Evolutionary conservation across 2,329 filamentous ascomycete species (phyloP).

Genomic region (Fusarium sp.): DNA sequence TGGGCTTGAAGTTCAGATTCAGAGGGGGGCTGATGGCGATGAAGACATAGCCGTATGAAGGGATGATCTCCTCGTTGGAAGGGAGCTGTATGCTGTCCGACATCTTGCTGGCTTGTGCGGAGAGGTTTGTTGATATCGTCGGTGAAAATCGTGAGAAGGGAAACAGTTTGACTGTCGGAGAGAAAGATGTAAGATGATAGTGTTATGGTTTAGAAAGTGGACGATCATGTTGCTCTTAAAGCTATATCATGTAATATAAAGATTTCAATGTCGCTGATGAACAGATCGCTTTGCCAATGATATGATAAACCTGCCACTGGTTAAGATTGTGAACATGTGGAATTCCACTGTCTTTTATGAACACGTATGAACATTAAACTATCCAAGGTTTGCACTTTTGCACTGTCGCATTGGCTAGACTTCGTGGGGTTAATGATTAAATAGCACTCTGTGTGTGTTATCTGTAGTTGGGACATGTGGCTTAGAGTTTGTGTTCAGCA

Average conservation of each 20-base stretch:
- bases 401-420: no score
- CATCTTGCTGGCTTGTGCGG: neutral
- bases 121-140: neutral
- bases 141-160: neutral
- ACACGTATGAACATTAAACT: neutral
- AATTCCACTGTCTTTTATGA: neutral
- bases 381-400: neutral
- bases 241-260: rapidly evolving
- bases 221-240: neutral
- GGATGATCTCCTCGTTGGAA: neutral
- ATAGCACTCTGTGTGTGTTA: rapidly evolving
- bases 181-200: no score
- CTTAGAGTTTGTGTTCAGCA: neutral
- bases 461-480: neutral
- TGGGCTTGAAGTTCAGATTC: rapidly evolving
- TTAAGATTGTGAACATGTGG: neutral
- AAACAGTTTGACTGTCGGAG: neutral
- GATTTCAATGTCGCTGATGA: neutral
- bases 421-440: neutral
- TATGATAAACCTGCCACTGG: no score
- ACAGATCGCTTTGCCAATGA: neutral
- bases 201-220: neutral
- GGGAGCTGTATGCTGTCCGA: no score
- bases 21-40: neutral
- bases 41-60: neutral